Base-by-base conservation (phyloP, 1,284 basidiomycete genomes). In the Clitocybe nebularis region DNA sequence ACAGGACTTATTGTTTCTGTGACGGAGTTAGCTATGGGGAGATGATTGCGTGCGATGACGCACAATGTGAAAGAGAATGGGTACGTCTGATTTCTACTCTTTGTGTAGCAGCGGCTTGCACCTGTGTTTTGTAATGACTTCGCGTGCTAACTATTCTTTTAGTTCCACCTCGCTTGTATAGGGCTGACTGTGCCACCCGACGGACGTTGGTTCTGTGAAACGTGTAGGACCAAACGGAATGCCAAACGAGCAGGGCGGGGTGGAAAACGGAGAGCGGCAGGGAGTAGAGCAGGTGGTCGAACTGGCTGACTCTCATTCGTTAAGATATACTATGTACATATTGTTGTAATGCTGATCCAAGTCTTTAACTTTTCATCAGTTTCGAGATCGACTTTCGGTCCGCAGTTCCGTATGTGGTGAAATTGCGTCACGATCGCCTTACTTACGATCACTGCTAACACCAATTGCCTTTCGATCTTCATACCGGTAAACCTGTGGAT, bases 31-130 rank as follows among this genome's bases (percentile, higher is more conserved):
- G 89, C 58, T 94, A 87, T 57, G 93, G 94, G 21, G 89, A 95
- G 66, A 99, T 99, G 95, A 93, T 99, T 56, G 95, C 84, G 2
- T 99, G 95, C 62, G 95, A 99, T 64, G 88, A 87, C 54, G 71
- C 75, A n/a, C 77, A 79, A 35, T 98, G 95, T 66, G 82, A 87
- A 57, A 74, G 77, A 44, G 94, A 98, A 84, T 98, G 95, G 95
- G 93, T 95, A 57, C 61, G 89, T 81, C 13, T 37, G 48, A 37
- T 50, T 45, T 47, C 23, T 3, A 41, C 39, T 10, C 3, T 35
- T 34, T 42, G 11, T 32, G 25, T 10, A 26, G 5, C 6, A 32
- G n/a, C 19, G 11, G 26, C 46, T 26, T 47, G 50, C 29, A 41
- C 11, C 45, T 49, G 28, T n/a, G n/a, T n/a, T n/a, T n/a, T n/a